These are phyloP conservation scores for Mortierella sp. DNA, from an alignment of 371 early-diverging fungal genomes.

Conservation along the genomic window DNA sequence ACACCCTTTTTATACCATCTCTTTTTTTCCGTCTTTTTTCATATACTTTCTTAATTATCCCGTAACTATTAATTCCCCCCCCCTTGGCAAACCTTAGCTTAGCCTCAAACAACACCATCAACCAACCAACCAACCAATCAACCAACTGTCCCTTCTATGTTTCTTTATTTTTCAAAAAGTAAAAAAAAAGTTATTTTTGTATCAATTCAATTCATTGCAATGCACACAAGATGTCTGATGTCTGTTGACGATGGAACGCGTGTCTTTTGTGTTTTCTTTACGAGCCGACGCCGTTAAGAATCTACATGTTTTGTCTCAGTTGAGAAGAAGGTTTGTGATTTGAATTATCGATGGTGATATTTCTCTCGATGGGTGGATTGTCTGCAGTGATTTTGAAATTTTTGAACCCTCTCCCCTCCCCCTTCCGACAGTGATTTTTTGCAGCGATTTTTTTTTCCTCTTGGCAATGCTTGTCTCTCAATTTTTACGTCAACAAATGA, in stretches of 20 bases:
- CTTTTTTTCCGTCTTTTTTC: background rate
- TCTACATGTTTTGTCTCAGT: no score
- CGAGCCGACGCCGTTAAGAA: no score
- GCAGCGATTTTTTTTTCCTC: no score
- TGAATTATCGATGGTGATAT: no score
- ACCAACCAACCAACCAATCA: background rate
- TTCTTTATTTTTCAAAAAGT: conserved; percentile 6
- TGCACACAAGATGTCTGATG: no score
- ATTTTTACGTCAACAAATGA: no score
- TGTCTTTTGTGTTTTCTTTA: background rate
- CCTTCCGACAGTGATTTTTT: no score
- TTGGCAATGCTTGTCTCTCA: no score
- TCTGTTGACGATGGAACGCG: background rate
- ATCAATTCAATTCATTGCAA: background rate
- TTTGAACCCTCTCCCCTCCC: no score
- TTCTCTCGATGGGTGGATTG: no score
- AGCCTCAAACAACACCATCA: background rate
- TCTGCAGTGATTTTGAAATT: no score
- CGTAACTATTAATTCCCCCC: background rate
- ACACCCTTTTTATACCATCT: background rate
- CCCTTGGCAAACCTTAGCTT: background rate
- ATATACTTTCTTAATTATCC: background rate
- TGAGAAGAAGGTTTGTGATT: no score
- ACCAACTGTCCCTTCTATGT: background rate
- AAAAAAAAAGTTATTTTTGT: conserved; percentile 12